Base-by-base conservation (phyloP, 2,329 filamentous ascomycete species). In the Ascochyta viciae-villosae region DNA sequence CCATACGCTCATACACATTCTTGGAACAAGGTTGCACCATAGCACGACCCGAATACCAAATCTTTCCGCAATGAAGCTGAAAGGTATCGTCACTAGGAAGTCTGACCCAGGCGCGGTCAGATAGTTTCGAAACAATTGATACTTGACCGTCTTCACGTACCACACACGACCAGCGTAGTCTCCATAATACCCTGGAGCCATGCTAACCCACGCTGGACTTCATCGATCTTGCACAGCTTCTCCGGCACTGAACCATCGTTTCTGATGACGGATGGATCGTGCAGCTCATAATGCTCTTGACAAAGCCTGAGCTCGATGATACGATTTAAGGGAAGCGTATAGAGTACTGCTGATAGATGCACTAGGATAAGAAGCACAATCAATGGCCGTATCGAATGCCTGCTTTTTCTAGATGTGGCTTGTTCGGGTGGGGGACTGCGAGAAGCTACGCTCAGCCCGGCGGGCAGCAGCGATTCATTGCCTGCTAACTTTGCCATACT, bases 181-280 rank as follows among this genome's bases (percentile, higher is more conserved):
- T 77, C 74, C 67, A 76, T 73, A 27, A 72, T 68, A 0, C 84
- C 84, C 54, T 83, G 81, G 4, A 85, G 74, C 75, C 80, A 79
- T 3, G 83, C 84, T 8, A 86, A 72, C 15, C 74, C 72, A 50
- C 79, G 73, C 65, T 86, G 83, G 5, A 86, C 76, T 12, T 66
- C 67, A 53, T 84, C 78, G 9, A 82, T 66, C 64, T 87, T 87
- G 70, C 84, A 87, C 3, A 83, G 65, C 54, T 76, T 70, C 67
- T 87, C 84, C 1, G 79, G 75, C 1, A 86, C 70, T 22, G 69
- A 69, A 4, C 79, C 80, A 47, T 76, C 74, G 0, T 69, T 40
- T 1, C 50, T 59, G 12, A 78, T 67, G 4, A 61, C 55, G 0
- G 72, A 68, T 1, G 79, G 79, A 9, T 83, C 77, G 3, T 76